A percentile compares a stretch with the other conserved stretches of the same genome.
Conservation (phyloP, 2,329 filamentous ascomycete species). For the Tolypocladium endophyticum region DNA sequence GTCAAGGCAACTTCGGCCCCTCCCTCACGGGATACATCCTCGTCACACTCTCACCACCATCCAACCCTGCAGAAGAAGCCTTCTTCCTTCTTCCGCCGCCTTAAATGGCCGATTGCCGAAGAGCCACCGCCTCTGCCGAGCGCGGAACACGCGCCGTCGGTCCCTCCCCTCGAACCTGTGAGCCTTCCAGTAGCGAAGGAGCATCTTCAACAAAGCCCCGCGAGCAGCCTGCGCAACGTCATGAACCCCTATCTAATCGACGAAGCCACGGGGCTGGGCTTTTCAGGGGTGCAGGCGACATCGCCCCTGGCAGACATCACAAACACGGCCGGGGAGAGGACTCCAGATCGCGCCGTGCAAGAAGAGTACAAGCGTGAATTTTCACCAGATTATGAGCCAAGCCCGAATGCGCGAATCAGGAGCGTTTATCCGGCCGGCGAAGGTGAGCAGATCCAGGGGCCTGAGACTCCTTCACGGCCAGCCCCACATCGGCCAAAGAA, state of each 20-base stretch:
- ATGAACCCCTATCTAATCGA: constrained; percentile 70
- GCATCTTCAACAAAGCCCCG: constrained; percentile 42
- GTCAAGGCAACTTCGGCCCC: constrained; percentile 36
- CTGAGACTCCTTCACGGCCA: constrained; percentile 24
- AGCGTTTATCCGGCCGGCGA: constrained; percentile 42
- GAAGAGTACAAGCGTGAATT: constrained; percentile 46
- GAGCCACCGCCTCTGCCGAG: constrained; percentile 50
- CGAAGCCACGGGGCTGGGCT: constrained; percentile 17
- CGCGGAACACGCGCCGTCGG: constrained; percentile 29
- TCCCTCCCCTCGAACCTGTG: constrained; percentile 25
- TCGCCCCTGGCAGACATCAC: constrained; percentile 14
- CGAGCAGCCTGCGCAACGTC: constrained; percentile 72
- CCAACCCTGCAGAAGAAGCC: constrained; percentile 73
- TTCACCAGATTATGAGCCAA: constrained; percentile 65
- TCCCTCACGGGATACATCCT: constrained; percentile 36
- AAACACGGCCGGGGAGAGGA: constrained; percentile 7
- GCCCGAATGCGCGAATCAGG: constrained; percentile 60
- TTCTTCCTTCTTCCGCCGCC: constrained; percentile 85
- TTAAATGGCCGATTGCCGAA: constrained; percentile 82
- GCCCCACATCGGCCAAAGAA: constrained; percentile 19
- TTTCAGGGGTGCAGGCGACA: constrained; percentile 8
- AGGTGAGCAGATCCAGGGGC: constrained; percentile 8
- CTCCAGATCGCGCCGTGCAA: constrained; percentile 16
- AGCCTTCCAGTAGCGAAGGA: constrained; percentile 18
- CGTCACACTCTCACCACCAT: constrained; percentile 34